These are phyloP conservation scores for Paspalum notatum DNA, from an alignment of 176 grass and related monocot genomes.

Conservation along the genomic window DNA sequence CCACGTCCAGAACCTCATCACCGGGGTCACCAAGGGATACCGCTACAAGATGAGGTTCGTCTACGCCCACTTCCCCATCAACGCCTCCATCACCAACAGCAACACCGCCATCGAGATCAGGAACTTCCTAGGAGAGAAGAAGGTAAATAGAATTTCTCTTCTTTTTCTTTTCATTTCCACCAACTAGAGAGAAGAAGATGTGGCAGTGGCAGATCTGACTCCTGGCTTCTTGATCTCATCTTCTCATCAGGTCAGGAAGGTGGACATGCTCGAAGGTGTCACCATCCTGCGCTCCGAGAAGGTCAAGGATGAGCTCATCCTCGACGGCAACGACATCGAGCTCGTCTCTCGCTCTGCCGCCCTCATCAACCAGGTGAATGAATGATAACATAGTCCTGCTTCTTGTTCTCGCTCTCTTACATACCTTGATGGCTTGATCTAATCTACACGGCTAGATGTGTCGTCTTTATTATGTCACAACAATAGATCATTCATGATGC, in stretches of 20 bases:
- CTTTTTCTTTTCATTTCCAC: not conserved
- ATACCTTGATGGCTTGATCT: no score
- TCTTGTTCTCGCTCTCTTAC: not conserved
- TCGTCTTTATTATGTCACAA: no score
- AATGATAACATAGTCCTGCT: no score
- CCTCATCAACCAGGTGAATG: conserved; percentile 85
- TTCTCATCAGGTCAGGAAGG: conserved; percentile 64
- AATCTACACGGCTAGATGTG: not conserved
- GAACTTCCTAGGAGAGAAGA: conserved; percentile 96
- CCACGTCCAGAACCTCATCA: conserved; percentile 94
- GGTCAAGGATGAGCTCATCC: conserved; percentile 93
- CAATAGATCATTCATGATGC: no score
- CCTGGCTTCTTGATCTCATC: no score
- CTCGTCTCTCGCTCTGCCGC: conserved; percentile 83
- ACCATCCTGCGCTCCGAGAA: conserved; percentile 80
- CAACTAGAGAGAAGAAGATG: no score
- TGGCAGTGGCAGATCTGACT: no score
- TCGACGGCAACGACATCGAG: conserved; percentile 89
- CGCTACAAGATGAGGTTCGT: conserved; percentile 95
- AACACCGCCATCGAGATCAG: conserved; percentile 83
- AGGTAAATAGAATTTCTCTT: conserved; percentile 20
- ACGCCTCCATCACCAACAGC: conserved; percentile 75
- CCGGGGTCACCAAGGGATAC: conserved; percentile 78
- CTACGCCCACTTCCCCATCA: conserved; percentile 94
- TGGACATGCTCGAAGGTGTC: conserved; percentile 87